Evolutionary conservation across 768 basidiomycete genomes (phyloP).

Genomic region (Tylopilus felleus): DNA sequence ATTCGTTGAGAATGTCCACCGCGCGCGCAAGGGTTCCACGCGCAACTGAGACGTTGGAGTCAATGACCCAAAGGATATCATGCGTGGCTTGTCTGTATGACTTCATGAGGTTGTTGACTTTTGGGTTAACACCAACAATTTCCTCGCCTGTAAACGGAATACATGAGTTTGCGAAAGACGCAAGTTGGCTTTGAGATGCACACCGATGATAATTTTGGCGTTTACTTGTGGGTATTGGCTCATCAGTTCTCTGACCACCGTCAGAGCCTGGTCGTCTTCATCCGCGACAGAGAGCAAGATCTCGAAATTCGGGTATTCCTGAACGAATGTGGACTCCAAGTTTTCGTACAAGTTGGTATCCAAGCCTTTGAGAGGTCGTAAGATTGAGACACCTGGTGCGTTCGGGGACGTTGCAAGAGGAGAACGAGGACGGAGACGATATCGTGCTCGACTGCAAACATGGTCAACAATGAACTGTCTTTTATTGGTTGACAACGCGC

Average conservation of each 20-base stretch:
- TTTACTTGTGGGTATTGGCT: slow-evolving; percentile 74
- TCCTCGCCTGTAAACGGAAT: slow-evolving; percentile 58
- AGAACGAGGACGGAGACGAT: slow-evolving; percentile 62
- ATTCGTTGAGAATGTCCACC: slow-evolving; percentile 65
- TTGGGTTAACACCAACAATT: slow-evolving; percentile 88
- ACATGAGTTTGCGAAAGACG: not conserved
- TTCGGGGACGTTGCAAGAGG: slow-evolving; percentile 50
- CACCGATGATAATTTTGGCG: slow-evolving; percentile 75
- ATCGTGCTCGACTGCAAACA: slow-evolving; percentile 63
- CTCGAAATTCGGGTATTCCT: slow-evolving; percentile 91
- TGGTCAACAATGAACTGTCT: slow-evolving; percentile 1
- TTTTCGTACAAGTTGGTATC: slow-evolving; percentile 97
- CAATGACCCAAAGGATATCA: slow-evolving; percentile 95
- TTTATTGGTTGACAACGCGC: slow-evolving; percentile 26
- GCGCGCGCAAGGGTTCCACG: slow-evolving; percentile 79
- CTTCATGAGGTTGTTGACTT: slow-evolving; percentile 93
- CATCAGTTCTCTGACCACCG: slow-evolving; percentile 74
- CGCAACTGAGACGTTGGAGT: slow-evolving; percentile 86
- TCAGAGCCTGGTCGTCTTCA: slow-evolving; percentile 82
- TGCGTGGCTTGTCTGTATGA: slow-evolving; percentile 77
- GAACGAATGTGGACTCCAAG: slow-evolving; percentile 86
- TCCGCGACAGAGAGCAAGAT: slow-evolving; percentile 91
- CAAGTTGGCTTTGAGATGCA: slow-evolving; percentile 16
- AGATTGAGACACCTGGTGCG: slow-evolving; percentile 87
- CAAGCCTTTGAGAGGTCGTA: slow-evolving; percentile 91